phyloP scores from a whole-genome alignment of 805 yeast genomes.

The Metschnikowia matae region DNA sequence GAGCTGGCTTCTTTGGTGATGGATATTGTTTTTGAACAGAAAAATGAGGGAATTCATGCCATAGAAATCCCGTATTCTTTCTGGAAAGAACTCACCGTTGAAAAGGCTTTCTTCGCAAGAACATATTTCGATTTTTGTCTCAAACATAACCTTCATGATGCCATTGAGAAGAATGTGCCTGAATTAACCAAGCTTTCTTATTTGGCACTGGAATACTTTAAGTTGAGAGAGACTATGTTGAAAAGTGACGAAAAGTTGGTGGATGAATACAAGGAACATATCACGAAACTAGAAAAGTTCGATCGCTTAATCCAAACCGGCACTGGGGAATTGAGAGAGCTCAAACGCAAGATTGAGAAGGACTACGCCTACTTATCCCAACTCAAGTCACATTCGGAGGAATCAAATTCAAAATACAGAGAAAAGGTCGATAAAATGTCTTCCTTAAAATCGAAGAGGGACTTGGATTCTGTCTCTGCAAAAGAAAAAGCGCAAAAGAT shows the following conservation, averaged over 20 bases:
- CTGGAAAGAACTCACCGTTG: slow-evolving; percentile 71
- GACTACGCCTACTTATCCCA: slow-evolving; percentile 8
- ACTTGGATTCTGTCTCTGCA: slow-evolving; percentile 2
- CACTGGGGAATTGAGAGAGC: slow-evolving; percentile 8
- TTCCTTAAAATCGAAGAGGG: slow-evolving; percentile 4
- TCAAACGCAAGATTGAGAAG: slow-evolving; percentile 11
- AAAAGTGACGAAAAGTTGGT: slow-evolving; percentile 21
- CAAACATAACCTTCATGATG: slow-evolving; percentile 46
- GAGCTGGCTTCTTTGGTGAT: slow-evolving; percentile 66
- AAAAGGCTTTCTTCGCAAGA: slow-evolving; percentile 67
- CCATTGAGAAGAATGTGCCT: slow-evolving; percentile 68
- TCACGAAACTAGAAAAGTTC: slow-evolving; percentile 8
- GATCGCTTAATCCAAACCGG: slow-evolving; percentile 11
- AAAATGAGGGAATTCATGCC: slow-evolving; percentile 59
- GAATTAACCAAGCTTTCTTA: slow-evolving; percentile 72
- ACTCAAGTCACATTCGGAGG: slow-evolving; percentile 7
- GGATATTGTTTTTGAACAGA: slow-evolving; percentile 53
- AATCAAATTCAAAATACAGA: not conserved
- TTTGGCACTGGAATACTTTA: slow-evolving; percentile 52
- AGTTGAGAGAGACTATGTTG: slow-evolving; percentile 35
- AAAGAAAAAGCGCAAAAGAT: slow-evolving; percentile 3
- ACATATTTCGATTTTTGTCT: slow-evolving; percentile 63
- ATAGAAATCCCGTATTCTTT: slow-evolving; percentile 59
- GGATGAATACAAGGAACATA: slow-evolving; percentile 8
- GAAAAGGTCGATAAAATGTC: slow-evolving; percentile 14